These are phyloP conservation scores for Schizosaccharomyces pombe DNA, from an alignment of 805 yeast species.

Conservation along the genomic window DNA sequence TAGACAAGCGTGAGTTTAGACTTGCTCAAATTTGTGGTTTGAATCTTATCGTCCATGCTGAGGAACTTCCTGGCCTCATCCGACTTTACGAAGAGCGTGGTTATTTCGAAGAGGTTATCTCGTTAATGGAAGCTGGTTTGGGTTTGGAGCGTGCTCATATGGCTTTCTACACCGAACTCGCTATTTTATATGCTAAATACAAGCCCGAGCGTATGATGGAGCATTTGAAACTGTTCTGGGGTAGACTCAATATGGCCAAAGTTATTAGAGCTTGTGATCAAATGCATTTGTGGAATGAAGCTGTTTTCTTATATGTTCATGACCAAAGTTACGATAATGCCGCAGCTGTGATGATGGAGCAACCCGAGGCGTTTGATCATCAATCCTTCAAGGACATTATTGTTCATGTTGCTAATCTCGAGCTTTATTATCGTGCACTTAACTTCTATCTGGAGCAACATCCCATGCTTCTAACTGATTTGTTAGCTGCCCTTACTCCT, in stretches of 20 bases:
- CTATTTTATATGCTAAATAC: slow-evolving; percentile 73
- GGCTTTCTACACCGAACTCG: slow-evolving; percentile 98
- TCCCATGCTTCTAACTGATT: slow-evolving; percentile 72
- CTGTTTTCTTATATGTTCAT: slow-evolving; percentile 87
- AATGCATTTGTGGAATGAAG: slow-evolving; percentile 89
- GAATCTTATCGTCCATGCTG: slow-evolving; percentile 90
- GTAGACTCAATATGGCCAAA: slow-evolving; percentile 91
- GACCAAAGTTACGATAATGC: slow-evolving; percentile 99
- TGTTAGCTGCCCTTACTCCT: slow-evolving; percentile 61
- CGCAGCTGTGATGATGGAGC: slow-evolving; percentile 86
- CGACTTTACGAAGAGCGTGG: slow-evolving; percentile 72
- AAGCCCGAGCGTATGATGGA: slow-evolving; percentile 80
- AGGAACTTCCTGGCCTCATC: slow-evolving; percentile 79
- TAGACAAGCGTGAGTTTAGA: slow-evolving; percentile 82
- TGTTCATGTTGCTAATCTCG: slow-evolving; percentile 85
- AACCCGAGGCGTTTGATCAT: slow-evolving; percentile 81
- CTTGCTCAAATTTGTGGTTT: slow-evolving; percentile 96
- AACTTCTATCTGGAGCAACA: slow-evolving; percentile 82
- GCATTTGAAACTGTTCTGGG: slow-evolving; percentile 93
- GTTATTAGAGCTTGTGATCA: slow-evolving; percentile 81
- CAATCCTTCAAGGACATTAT: slow-evolving; percentile 79
- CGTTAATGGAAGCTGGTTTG: slow-evolving; percentile 83
- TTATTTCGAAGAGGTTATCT: slow-evolving; percentile 71
- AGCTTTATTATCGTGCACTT: slow-evolving; percentile 90
- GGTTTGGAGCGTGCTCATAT: slow-evolving; percentile 96